Evolutionary conservation across 495 filamentous ascomycete species (phyloP).

Genomic region (Penicillium roqueforti): DNA sequence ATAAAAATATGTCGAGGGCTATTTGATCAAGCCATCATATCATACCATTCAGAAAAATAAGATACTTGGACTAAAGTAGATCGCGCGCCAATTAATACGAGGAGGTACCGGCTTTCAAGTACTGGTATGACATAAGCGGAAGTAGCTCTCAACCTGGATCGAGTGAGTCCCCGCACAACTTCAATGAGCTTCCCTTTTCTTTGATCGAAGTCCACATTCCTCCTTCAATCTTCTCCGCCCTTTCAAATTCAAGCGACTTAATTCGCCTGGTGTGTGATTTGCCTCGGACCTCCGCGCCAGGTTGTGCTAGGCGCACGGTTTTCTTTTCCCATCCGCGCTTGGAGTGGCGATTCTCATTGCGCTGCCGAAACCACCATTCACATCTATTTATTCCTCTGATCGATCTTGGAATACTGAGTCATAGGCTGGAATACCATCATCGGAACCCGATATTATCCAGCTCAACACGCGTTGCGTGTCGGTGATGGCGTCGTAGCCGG

Average conservation of each 20-base stretch:
- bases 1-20: neutral
- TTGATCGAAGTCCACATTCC: constrained; percentile 2
- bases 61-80: neutral
- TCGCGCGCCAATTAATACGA: neutral
- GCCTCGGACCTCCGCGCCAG: constrained; percentile 12
- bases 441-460: neutral
- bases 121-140: constrained; percentile 12
- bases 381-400: neutral
- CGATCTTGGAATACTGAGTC: neutral
- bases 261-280: constrained; percentile 8
- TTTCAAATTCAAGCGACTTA: neutral
- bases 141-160: constrained; percentile 4
- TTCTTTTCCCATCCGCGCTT: constrained; percentile 12
- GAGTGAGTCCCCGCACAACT: constrained; percentile 13
- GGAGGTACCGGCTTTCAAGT: neutral
- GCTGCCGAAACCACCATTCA: neutral
- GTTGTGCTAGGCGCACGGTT: constrained; percentile 18
- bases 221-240: neutral
- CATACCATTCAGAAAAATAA: neutral
- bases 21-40: neutral
- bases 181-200: constrained; percentile 10
- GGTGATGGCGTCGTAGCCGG: constrained; percentile 36
- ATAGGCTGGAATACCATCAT: neutral
- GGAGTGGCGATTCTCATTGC: constrained; percentile 18
- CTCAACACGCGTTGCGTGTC: constrained; percentile 25